A percentile compares a stretch with the other conserved stretches of the same genome.
Evolutionary conservation across 2,329 filamentous ascomycete species (phyloP).

Genomic region (Epichloe gansuensis): DNA sequence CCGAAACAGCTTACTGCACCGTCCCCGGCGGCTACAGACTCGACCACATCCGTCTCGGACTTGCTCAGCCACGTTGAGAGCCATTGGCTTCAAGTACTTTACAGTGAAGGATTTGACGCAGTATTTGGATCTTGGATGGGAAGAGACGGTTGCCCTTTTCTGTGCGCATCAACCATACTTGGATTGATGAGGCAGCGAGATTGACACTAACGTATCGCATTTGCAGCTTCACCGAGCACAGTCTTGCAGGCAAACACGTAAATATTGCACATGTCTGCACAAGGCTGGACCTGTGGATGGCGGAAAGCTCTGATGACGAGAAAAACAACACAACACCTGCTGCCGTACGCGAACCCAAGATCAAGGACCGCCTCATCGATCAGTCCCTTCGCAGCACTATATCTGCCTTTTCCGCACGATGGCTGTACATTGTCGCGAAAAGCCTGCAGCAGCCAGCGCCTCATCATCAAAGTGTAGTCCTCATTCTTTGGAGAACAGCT

Average conservation of each 20-base stretch:
- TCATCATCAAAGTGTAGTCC: conserved; percentile 10
- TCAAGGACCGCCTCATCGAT: conserved; percentile 12
- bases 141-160: conserved; percentile 27
- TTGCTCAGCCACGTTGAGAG: conserved; percentile 7
- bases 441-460: not conserved
- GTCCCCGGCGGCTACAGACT: conserved; percentile 1
- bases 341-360: not conserved
- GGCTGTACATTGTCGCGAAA: conserved; percentile 15
- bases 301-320: conserved; percentile 10
- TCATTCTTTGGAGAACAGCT: conserved; percentile 21
- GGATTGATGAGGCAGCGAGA: not conserved
- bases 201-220: not conserved
- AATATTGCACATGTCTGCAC: conserved; percentile 18
- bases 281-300: conserved; percentile 23
- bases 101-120: conserved; percentile 23
- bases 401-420: conserved; percentile 17
- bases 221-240: conserved; percentile 13
- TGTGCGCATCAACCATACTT: conserved; percentile 15
- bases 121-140: conserved; percentile 31
- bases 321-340: conserved; percentile 7
- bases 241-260: conserved; percentile 17
- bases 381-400: conserved; percentile 16
- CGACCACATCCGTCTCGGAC: conserved; percentile 2
- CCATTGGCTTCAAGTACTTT: conserved; percentile 18
- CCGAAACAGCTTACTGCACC: not conserved